Base-by-base conservation (phyloP, 75 land plant species). In the Selaginella tamariscina region DNA sequence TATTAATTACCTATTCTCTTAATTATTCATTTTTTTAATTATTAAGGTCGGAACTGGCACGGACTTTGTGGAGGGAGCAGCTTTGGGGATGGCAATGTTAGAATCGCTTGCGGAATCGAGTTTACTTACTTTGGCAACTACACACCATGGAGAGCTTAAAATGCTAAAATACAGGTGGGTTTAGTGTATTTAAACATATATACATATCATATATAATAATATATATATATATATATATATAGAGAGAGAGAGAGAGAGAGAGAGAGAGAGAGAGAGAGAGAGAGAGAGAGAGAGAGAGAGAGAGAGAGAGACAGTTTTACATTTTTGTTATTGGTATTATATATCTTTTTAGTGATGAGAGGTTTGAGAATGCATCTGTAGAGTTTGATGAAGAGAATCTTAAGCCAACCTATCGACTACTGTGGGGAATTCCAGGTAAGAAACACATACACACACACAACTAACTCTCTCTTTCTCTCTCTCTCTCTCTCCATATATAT, bases 101-200 rank as follows among this genome's bases (percentile, higher is more conserved):
- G 93, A 92, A 68, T 80, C 84, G 72, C 84, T 93, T 79, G 82
- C 87, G 32, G 49, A 56, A 24, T 57, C 32, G 27, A 70, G 87
- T 26, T 71, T 81, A 54, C 69, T 93, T 70, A 88, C 98, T 33
- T 72, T 93, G 65, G 87, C 90, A 29, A 86, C 90, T 8, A 93
- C 98, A 63, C 98, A 93, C 80, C 94, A 86, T 62, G 88, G 89
- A 56, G 94, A 93, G 77, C 88, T 93, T n/a, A 93, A 93, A 78
- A 80, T 87, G 1, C 71, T 93, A 22, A 93, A 93, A 72, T 93
- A 89, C 70, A 90, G 91, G 96, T 87, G 68, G n/a, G 22, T 15
- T 63, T 2, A 20, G 2, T 64, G 0, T 32, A 9, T 20, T 20
- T 11, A 49, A 49, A 49, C 20, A 49, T 11, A 49, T 49, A 49